phyloP scores from a whole-genome alignment of 768 basidiomycete genomes.

The Suillus lakei region DNA sequence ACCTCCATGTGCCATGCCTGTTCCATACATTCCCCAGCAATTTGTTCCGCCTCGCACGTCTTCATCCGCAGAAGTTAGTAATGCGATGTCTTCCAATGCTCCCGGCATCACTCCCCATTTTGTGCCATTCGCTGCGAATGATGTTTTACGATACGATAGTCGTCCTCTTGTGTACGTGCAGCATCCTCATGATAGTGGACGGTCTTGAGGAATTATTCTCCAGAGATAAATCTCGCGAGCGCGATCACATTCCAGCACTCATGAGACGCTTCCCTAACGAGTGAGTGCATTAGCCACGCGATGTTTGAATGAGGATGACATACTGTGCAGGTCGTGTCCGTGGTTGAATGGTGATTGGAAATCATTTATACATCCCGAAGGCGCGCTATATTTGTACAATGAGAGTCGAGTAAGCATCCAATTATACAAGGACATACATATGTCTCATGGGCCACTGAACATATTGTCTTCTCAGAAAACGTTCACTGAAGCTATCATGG shows the following conservation, averaged over 20 bases:
- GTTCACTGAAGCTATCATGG: neutral
- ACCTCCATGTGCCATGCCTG: neutral
- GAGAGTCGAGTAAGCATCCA: neutral
- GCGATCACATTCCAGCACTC: neutral
- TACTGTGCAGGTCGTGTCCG: neutral
- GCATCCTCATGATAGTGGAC: neutral
- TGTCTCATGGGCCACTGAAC: neutral
- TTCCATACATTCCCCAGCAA: neutral
- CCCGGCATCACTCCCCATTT: neutral
- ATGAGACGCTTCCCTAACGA: neutral
- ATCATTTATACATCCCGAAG: neutral
- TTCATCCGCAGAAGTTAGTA: neutral
- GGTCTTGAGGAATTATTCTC: neutral
- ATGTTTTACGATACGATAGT: neutral
- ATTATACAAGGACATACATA: neutral
- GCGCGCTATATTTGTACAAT: neutral
- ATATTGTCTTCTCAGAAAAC: neutral
- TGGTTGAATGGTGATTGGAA: neutral
- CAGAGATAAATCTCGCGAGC: neutral
- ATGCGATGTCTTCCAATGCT: neutral
- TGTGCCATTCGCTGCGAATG: neutral
- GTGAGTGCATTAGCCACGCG: neutral
- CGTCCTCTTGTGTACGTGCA: neutral
- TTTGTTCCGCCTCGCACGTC: neutral
- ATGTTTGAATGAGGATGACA: neutral